Percentiles rank a stretch among this genome's conserved stretches.
phyloP scores from a whole-genome alignment of 192 early-diverging fungal species.

The Backusella tarrabulga region DNA sequence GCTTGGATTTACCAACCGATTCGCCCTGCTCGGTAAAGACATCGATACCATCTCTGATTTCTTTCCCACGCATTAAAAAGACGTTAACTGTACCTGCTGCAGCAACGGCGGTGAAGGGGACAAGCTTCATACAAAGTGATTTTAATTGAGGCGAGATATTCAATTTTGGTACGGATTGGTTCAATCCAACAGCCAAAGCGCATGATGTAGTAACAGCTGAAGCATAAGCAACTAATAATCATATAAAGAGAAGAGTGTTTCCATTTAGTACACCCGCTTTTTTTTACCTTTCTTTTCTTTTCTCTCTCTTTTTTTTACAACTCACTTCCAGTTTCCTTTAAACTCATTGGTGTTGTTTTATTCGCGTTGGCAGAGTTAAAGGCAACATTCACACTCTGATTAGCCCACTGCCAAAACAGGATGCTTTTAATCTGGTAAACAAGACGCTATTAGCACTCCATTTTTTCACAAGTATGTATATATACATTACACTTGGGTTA shows the following conservation, averaged over 20 bases:
- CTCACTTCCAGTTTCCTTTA: constrained; percentile 69
- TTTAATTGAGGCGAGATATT: constrained; percentile 44
- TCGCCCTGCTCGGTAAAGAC: constrained; percentile 66
- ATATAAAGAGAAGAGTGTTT: neutral
- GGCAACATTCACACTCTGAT: constrained; percentile 82
- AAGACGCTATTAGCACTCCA: neutral
- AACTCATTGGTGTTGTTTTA: constrained; percentile 74
- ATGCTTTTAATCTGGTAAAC: constrained; percentile 45
- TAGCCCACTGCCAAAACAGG: constrained; percentile 80
- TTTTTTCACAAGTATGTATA: neutral
- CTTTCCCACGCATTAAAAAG: constrained; percentile 82
- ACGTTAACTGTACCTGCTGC: constrained; percentile 82
- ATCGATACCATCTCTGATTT: constrained; percentile 76
- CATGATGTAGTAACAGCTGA: constrained; percentile 78
- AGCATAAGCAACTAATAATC: constrained; percentile 62
- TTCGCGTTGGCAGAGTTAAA: constrained; percentile 86
- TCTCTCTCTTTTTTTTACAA: neutral
- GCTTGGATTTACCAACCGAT: constrained; percentile 63
- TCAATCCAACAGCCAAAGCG: constrained; percentile 71
- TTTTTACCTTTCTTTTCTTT: no score
- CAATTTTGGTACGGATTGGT: constrained; percentile 58
- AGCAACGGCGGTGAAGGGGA: constrained; percentile 79
- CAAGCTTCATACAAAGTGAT: constrained; percentile 44
- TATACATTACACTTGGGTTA: constrained; percentile 62
- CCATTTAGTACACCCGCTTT: neutral